Conservation (phyloP, 163 green algal species). For the Scenedesmus sp. region DNA sequence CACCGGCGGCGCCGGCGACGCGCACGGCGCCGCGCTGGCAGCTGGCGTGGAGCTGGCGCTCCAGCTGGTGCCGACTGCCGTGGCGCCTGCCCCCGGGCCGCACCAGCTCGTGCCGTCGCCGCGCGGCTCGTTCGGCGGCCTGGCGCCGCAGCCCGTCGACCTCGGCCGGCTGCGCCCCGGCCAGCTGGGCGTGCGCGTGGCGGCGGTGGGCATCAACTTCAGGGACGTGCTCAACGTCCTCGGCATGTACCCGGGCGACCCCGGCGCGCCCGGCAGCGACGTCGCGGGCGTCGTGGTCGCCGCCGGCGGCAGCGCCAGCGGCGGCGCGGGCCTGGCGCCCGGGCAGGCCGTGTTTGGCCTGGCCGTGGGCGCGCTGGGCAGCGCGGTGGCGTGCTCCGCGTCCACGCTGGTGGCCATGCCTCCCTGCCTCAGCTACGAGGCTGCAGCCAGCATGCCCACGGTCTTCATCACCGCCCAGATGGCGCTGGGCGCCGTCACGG, state of each 20-base stretch:
- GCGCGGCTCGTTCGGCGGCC: constrained; percentile 54
- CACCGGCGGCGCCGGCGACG: background rate
- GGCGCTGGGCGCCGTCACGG: constrained; percentile 51
- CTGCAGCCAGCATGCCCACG: constrained; percentile 75
- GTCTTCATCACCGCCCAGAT: constrained; percentile 75
- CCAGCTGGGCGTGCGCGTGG: constrained; percentile 33
- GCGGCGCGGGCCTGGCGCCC: constrained; percentile 14
- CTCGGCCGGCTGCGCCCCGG: constrained; percentile 43
- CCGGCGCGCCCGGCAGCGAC: constrained; percentile 71
- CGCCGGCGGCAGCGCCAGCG: background rate
- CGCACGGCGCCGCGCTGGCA: background rate
- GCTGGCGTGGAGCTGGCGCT: background rate
- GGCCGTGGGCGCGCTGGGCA: constrained; percentile 78
- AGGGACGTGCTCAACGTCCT: constrained; percentile 56
- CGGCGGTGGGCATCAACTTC: constrained; percentile 58
- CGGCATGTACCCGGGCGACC: constrained; percentile 80
- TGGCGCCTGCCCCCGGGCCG: background rate
- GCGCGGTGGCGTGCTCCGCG: constrained; percentile 52
- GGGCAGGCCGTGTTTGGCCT: constrained; percentile 83
- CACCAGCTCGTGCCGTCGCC: constrained; percentile 52
- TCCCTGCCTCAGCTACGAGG: constrained; percentile 58
- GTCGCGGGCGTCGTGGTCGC: constrained; percentile 57
- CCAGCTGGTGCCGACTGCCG: constrained; percentile 5
- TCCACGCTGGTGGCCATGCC: constrained; percentile 67
- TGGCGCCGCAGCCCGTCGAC: constrained; percentile 51